Conservation (phyloP, 2,329 filamentous ascomycete genomes). For the Thelonectria blattea region DNA sequence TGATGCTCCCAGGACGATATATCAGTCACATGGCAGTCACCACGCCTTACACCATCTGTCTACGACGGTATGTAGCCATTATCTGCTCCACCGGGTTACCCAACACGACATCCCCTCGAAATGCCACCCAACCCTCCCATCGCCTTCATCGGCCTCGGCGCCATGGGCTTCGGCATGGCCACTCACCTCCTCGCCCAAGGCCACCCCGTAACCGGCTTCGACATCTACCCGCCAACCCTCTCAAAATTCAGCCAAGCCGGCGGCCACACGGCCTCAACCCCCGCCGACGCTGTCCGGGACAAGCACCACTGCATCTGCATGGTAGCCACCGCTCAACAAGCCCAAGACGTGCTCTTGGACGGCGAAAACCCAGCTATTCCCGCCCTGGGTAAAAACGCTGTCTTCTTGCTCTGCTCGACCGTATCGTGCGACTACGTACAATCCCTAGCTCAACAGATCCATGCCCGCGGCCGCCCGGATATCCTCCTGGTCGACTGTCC, state of each 20-base stretch:
- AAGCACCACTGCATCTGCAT: constrained; percentile 25
- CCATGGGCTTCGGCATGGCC: constrained; percentile 32
- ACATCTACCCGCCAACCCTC: constrained; percentile 19
- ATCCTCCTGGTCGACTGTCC: constrained; percentile 45
- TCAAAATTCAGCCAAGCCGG: constrained; percentile 13
- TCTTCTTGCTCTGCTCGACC: constrained; percentile 20
- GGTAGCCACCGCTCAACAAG: constrained; percentile 26
- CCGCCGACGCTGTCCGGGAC: constrained; percentile 10
- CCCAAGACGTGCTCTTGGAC: constrained; percentile 20
- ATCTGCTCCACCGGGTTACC: not conserved
- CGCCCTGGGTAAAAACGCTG: constrained; percentile 13
- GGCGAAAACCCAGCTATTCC: constrained; percentile 15
- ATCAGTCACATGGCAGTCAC: constrained; percentile 2
- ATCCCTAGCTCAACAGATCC: constrained; percentile 11
- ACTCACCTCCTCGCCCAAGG: constrained; percentile 21
- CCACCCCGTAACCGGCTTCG: constrained; percentile 25
- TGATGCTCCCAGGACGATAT: constrained; percentile 8
- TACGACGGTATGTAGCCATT: too few relatives aligned
- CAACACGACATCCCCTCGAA: constrained; percentile 1
- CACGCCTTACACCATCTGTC: too few relatives aligned
- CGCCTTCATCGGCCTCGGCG: constrained; percentile 28
- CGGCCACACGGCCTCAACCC: constrained; percentile 6
- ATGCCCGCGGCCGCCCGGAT: constrained; percentile 13
- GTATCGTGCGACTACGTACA: constrained; percentile 22
- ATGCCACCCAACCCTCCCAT: constrained; percentile 16